phyloP scores from a whole-genome alignment of 495 filamentous ascomycete genomes.

The Talaromyces adpressus region DNA sequence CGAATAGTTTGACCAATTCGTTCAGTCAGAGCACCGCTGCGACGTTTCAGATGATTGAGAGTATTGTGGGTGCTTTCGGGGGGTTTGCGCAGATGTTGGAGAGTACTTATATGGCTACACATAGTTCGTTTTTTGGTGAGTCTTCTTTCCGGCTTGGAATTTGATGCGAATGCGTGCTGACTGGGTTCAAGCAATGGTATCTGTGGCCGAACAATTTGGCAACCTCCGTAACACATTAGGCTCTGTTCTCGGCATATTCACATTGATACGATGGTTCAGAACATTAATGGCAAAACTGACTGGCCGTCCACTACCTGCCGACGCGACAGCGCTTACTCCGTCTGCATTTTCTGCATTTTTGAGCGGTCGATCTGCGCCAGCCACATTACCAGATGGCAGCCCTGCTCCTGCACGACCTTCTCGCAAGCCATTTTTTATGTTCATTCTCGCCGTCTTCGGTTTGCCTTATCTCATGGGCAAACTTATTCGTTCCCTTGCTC shows the following conservation, averaged over 20 bases:
- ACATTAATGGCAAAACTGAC: slow-evolving; percentile 88
- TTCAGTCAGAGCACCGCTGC: slow-evolving; percentile 89
- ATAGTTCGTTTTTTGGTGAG: slow-evolving; percentile 96
- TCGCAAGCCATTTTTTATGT: slow-evolving; percentile 93
- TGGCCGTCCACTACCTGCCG: slow-evolving; percentile 83
- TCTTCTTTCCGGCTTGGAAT: slow-evolving; percentile 11
- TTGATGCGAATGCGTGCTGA: slow-evolving; percentile 11
- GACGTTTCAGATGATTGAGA: slow-evolving; percentile 99
- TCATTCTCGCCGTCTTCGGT: slow-evolving; percentile 88
- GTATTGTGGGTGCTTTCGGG: slow-evolving; percentile 91
- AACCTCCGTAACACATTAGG: slow-evolving; percentile 92
- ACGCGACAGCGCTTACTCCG: slow-evolving; percentile 78
- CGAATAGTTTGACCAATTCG: slow-evolving; percentile 82
- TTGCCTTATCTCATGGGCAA: slow-evolving; percentile 95
- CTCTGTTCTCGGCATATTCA: slow-evolving; percentile 91
- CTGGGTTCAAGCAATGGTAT: slow-evolving; percentile 76
- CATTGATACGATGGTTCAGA: slow-evolving; percentile 86
- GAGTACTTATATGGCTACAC: slow-evolving; percentile 99
- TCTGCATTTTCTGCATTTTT: slow-evolving; percentile 85
- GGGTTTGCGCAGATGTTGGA: slow-evolving; percentile 99
- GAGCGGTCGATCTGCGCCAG: slow-evolving; percentile 30
- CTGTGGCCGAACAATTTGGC: slow-evolving; percentile 94
- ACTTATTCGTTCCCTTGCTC: slow-evolving; percentile 76
- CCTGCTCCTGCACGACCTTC: slow-evolving; percentile 63
- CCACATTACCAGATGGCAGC: slow-evolving; percentile 47